Conservation (phyloP, 306 rosid species). For the Nissolia schottii region DNA sequence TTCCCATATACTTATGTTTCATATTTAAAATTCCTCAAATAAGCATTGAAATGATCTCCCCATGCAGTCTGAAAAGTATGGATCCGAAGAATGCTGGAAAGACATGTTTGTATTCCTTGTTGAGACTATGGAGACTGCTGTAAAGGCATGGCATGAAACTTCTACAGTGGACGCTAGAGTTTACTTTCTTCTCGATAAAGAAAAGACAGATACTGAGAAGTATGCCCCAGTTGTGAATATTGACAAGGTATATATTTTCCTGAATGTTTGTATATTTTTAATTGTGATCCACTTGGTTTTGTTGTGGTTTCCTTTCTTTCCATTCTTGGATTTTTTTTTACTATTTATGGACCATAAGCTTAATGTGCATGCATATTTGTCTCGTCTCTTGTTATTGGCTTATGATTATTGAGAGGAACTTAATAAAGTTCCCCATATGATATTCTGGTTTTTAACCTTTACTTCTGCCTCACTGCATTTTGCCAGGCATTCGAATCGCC, state of each 20-base stretch:
- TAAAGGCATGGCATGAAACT: conserved; percentile 84
- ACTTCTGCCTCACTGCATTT: conserved; percentile 15
- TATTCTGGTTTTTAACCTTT: conserved; percentile 8
- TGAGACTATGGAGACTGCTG: conserved; percentile 92
- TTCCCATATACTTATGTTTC: conserved; percentile 21
- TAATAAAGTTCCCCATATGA: neutral
- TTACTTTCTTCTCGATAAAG: conserved; percentile 81
- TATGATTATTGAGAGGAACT: neutral
- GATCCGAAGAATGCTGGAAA: conserved; percentile 73
- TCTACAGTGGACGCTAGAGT: conserved; percentile 87
- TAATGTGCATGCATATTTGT: conserved; percentile 9
- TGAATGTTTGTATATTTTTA: neutral
- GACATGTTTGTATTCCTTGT: conserved; percentile 72
- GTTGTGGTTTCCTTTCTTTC: neutral
- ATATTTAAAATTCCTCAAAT: conserved; percentile 15
- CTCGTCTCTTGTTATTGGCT: conserved; percentile 10
- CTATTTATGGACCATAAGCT: neutral
- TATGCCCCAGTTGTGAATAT: conserved; percentile 88
- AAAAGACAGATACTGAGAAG: conserved; percentile 74
- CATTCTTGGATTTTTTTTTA: neutral
- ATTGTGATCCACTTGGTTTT: conserved; percentile 7
- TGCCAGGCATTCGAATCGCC: conserved; percentile 96
- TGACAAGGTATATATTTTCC: conserved; percentile 64
- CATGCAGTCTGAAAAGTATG: conserved; percentile 70
- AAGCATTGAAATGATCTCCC: conserved; percentile 38